Base-by-base conservation (phyloP, 352 stramenopile genomes). In the Phytophthora chlamydospora region DNA sequence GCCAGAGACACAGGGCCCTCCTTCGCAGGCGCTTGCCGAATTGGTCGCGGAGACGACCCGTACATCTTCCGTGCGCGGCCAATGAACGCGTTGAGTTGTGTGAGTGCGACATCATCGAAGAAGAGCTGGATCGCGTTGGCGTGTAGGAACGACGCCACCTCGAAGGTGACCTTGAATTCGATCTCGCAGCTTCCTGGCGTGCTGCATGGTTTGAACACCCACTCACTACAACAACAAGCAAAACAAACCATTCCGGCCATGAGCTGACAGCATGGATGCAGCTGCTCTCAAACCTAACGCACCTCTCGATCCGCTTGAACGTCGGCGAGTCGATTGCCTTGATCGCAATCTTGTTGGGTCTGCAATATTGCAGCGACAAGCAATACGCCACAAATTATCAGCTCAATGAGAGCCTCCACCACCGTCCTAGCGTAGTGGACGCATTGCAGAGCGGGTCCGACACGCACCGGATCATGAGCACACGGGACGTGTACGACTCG, bases 231-330 rank as follows among this genome's bases (percentile, higher is more conserved):
- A 40, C 29, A 46, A 27, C 4, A 42, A 54, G 47, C 0, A 31
- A 59, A 46, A 1, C 24, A 52, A 31, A 31, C 27, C 27, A 31
- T 27, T 27, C 27, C 27, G 8, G 7, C 27, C 27, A 31, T 31
- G 6, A 31, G 27, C 27, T 2, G 1, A 31, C 27, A 0, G 27
- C 27, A 31, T n/a, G n/a, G 4, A 4, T 31, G 27, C 27, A 65
- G 14, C 45, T 44, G 27, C 5, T 14, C n/a, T 14, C 16, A 62
- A 41, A 21, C 13, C 16, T 24, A 24, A 49, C 62, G 1, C 46
- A 94, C 85, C 83, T 94, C 38, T 94, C 85, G 59, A 94, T 92
- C 44, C 81, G 81, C 67, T 94, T 94, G 59, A 94, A 94, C 29
- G 83, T 94, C 9, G 85, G 85, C 24, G 85, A 94, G 39, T 94